Conservation (phyloP, 23 red algal species). For the Pyropia yezoensis region DNA sequence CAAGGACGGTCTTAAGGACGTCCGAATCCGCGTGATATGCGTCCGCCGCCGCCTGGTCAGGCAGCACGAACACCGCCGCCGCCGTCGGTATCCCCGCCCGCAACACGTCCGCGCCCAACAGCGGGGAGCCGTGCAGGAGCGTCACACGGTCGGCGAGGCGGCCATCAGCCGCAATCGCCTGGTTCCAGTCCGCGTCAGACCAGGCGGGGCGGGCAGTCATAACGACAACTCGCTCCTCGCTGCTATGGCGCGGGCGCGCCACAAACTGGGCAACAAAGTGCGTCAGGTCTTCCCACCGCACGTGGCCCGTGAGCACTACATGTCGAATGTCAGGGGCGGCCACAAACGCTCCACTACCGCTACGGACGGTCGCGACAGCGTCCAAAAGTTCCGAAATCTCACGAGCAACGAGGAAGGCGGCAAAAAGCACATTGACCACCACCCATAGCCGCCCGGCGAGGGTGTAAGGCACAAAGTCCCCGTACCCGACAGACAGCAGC, state of each 20-base stretch:
- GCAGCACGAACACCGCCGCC: constrained; percentile 57
- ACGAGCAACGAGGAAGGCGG: constrained; percentile 58
- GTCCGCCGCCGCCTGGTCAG: constrained; percentile 36
- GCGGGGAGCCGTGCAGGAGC: constrained; percentile 53
- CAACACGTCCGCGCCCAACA: constrained; percentile 30
- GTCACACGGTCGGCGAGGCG: constrained; percentile 52
- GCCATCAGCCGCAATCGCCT: constrained; percentile 33
- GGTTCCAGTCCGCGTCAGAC: constrained; percentile 56
- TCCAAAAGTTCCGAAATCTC: constrained; percentile 63
- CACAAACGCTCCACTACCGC: constrained; percentile 48
- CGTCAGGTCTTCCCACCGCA: constrained; percentile 65
- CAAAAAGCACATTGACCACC: constrained; percentile 65
- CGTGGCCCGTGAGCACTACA: constrained; percentile 53
- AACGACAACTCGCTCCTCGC: constrained; percentile 39
- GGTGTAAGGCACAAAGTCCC: constrained; percentile 84
- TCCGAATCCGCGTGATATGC: constrained; percentile 63
- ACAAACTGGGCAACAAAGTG: constrained; percentile 74
- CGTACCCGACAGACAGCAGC: constrained; percentile 91
- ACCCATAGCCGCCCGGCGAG: constrained; percentile 69
- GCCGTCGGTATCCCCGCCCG: constrained; percentile 41
- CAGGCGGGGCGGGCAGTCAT: constrained; percentile 32
- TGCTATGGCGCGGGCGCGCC: not conserved
- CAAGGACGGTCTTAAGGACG: constrained; percentile 53
- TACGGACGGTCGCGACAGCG: constrained; percentile 40
- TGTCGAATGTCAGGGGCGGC: constrained; percentile 37